Conservation (phyloP, 2,329 filamentous ascomycete genomes). For the Aspergillus hortae region DNA sequence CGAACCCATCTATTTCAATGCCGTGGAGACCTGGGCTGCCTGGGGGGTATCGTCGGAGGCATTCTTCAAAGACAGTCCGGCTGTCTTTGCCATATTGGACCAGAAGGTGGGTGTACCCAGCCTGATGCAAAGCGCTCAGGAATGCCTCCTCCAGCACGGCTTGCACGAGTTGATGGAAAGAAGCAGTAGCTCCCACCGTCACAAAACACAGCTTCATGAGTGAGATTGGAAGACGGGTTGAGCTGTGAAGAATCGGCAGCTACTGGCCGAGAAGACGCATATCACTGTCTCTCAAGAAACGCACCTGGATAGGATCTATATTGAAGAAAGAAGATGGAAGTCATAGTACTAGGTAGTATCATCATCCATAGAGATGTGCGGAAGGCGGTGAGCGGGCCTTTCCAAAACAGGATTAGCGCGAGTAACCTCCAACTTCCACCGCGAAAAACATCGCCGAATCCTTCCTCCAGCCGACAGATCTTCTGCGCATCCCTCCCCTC, state of each 20-base stretch:
- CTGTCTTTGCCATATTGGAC: constrained; percentile 78
- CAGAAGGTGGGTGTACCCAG: constrained; percentile 67
- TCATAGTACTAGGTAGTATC: background rate
- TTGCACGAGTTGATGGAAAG: constrained; percentile 69
- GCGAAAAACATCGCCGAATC: constrained; percentile 25
- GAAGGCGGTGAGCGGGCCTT: constrained; percentile 2
- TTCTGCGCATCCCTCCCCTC: constrained; percentile 1
- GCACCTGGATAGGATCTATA: background rate
- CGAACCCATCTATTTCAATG: constrained; percentile 60
- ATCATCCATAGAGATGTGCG: background rate
- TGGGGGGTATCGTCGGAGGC: constrained; percentile 21
- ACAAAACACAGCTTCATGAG: constrained; percentile 64
- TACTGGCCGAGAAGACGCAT: background rate
- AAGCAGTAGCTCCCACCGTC: constrained; percentile 87
- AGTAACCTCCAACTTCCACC: constrained; percentile 9
- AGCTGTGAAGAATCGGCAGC: background rate
- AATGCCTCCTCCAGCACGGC: constrained; percentile 62
- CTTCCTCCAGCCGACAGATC: constrained; percentile 8
- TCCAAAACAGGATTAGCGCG: constrained; percentile 21
- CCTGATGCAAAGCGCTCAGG: constrained; percentile 55
- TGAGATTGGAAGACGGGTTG: background rate
- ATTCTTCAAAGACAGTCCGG: constrained; percentile 49
- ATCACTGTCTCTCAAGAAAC: background rate
- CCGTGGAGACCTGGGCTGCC: constrained; percentile 29
- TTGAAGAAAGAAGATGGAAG: background rate